These are phyloP conservation scores for Plectosphaerella cucumerina DNA, from an alignment of 2,329 filamentous ascomycete species.

Conservation along the genomic window DNA sequence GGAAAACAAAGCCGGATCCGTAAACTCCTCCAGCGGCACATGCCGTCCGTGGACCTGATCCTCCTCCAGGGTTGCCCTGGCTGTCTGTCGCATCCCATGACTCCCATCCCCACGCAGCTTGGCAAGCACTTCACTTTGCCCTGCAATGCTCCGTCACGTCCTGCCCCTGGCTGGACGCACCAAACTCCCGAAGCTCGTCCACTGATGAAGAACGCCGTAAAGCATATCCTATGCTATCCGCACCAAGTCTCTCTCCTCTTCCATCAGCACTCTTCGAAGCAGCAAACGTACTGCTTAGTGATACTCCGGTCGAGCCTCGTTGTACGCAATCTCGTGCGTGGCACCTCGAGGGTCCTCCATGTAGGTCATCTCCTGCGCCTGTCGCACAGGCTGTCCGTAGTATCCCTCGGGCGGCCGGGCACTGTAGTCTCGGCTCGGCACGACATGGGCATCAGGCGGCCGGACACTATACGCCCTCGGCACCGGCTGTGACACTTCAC, in stretches of 20 bases:
- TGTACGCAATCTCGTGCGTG: slow-evolving; percentile 40
- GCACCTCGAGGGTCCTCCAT: slow-evolving; percentile 37
- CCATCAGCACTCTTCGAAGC: background rate
- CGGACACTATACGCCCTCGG: slow-evolving; percentile 26
- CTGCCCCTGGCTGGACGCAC: background rate
- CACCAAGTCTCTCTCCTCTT: background rate
- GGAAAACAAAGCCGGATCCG: background rate
- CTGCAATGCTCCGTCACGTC: too few species aligned
- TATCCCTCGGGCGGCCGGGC: slow-evolving; percentile 38
- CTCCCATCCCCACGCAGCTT: too few species aligned
- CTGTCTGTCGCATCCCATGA: too few species aligned
- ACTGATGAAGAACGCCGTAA: background rate
- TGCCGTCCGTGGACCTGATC: too few species aligned
- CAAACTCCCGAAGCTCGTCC: background rate
- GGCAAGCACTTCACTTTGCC: too few species aligned
- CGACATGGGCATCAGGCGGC: slow-evolving; percentile 20
- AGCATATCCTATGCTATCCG: background rate
- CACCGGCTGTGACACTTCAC: slow-evolving; percentile 22
- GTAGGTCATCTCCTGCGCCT: slow-evolving; percentile 37
- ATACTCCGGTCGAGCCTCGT: slow-evolving; percentile 33
- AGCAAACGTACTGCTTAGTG: slow-evolving; percentile 15
- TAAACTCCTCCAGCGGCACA: background rate
- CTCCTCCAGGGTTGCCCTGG: too few species aligned
- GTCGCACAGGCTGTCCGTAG: slow-evolving; percentile 31
- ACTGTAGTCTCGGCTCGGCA: slow-evolving; percentile 32